phyloP scores from a whole-genome alignment of 805 yeast genomes.

The Wickerhamiella qilinensis region DNA sequence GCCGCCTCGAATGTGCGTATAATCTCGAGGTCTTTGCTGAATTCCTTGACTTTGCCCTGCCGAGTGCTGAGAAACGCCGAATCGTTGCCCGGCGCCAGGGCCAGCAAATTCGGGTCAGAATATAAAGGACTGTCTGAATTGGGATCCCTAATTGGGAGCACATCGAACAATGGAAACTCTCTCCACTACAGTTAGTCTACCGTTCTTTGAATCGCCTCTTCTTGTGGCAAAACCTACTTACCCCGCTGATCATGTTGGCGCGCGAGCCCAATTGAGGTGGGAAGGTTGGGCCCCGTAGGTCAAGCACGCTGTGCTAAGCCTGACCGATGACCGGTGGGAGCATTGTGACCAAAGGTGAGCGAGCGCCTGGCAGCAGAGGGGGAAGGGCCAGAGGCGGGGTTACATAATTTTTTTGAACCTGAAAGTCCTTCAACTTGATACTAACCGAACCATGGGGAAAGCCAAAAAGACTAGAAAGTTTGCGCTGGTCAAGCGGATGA shows the following conservation, averaged over 20 bases:
- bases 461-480: conserved; percentile 95
- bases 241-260: not conserved
- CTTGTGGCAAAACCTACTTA: not conserved
- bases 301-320: too few species aligned
- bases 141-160: conserved; percentile 76
- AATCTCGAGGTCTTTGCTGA: conserved; percentile 34
- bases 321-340: not conserved
- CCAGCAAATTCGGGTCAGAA: conserved; percentile 60
- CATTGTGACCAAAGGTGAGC: not conserved
- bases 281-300: too few species aligned
- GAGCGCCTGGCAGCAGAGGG: not conserved
- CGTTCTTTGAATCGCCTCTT: too few species aligned
- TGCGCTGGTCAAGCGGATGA: conserved; percentile 75
- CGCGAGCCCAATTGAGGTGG: too few species aligned
- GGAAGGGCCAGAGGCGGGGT: not conserved
- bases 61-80: conserved; percentile 45
- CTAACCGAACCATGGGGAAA: conserved; percentile 54
- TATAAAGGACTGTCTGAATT: conserved; percentile 48
- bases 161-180: conserved; percentile 76
- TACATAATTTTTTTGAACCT: not conserved
- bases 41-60: conserved; percentile 37
- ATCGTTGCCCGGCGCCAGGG: conserved; percentile 41
- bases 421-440: not conserved
- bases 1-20: conserved; percentile 37
- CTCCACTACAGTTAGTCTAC: conserved; percentile 32